Evolutionary conservation across 805 yeast species (phyloP).

Genomic region (Metschnikowia bowlesiae): DNA sequence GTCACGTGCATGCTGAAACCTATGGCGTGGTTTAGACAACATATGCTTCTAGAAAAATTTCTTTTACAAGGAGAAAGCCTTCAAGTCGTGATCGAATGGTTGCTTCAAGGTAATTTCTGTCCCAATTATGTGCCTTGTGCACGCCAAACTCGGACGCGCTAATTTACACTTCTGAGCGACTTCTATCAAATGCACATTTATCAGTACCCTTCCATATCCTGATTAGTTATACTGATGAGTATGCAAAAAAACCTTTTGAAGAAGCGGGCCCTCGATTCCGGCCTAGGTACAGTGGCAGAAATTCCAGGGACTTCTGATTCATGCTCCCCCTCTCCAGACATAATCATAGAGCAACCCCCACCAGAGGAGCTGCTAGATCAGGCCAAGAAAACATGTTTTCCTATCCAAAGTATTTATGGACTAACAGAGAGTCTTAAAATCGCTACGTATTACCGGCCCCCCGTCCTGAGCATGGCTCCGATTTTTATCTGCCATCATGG

Average conservation of each 20-base stretch:
- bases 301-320: neutral
- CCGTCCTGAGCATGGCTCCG: constrained; percentile 42
- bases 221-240: neutral
- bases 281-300: constrained; percentile 11
- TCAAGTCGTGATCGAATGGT: no score
- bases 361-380: neutral
- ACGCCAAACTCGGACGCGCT: neutral
- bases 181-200: neutral
- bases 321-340: neutral
- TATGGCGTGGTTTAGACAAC: neutral
- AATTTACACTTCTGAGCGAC: neutral
- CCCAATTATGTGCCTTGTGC: neutral
- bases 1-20: neutral
- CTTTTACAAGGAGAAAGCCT: no score
- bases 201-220: neutral
- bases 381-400: constrained; percentile 11
- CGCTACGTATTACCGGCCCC: constrained; percentile 55
- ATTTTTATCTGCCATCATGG: constrained; percentile 85
- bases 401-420: constrained; percentile 16
- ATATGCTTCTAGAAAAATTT: no score
- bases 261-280: constrained; percentile 6
- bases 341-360: no score
- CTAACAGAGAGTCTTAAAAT: constrained; percentile 15
- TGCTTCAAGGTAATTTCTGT: neutral
- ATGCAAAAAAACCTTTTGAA: constrained; percentile 10